phyloP scores from a whole-genome alignment of 352 stramenopile genomes.

The Plasmopara halstedii region DNA sequence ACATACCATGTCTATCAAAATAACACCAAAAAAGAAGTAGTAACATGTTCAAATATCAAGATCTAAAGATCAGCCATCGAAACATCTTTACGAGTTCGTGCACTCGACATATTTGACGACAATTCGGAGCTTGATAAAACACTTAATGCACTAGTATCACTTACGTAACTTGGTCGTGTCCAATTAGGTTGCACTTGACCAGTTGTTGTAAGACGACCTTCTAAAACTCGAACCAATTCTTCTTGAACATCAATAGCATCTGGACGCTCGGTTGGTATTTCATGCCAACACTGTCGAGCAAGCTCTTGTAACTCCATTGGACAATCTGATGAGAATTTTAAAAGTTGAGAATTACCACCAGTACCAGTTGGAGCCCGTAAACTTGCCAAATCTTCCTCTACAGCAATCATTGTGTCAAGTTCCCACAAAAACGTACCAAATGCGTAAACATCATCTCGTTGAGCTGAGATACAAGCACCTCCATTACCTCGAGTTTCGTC shows the following conservation, averaged over 20 bases:
- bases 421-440: constrained; percentile 73
- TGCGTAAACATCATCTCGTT: constrained; percentile 54
- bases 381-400: constrained; percentile 44
- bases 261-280: constrained; percentile 32
- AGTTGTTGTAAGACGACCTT: constrained; percentile 49
- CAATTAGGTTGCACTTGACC: constrained; percentile 38
- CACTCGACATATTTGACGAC: constrained; percentile 23
- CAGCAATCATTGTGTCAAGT: constrained; percentile 62
- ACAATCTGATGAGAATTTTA: constrained; percentile 60
- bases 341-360: constrained; percentile 37
- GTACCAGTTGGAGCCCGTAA: constrained; percentile 8
- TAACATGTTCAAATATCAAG: too few relatives aligned
- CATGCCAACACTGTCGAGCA: constrained; percentile 55
- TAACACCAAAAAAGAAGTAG: too few relatives aligned
- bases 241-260: constrained; percentile 71
- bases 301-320: constrained; percentile 44
- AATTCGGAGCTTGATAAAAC: constrained; percentile 42
- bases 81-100: background rate
- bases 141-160: constrained; percentile 23
- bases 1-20: too few relatives aligned
- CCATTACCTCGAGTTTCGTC: constrained; percentile 23
- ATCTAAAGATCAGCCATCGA: background rate
- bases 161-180: constrained; percentile 45
- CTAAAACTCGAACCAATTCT: constrained; percentile 57
- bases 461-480: constrained; percentile 17